A percentile compares a stretch with the other conserved stretches of the same genome.
Evolutionary conservation across 345 rosid genomes (phyloP).

Genomic region (Moricandia moricandioides): DNA sequence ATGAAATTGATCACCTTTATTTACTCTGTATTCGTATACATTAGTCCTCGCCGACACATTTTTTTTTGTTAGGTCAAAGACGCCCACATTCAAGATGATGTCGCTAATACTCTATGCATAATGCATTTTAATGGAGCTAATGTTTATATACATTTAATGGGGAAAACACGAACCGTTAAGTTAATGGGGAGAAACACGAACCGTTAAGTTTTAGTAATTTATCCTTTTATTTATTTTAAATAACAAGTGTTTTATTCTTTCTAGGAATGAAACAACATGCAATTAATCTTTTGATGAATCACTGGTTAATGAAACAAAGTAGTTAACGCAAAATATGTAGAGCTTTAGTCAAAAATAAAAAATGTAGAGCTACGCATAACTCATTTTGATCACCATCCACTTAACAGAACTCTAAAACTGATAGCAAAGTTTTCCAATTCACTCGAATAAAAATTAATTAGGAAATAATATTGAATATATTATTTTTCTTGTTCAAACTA

Average conservation of each 20-base stretch:
- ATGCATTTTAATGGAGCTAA: not conserved
- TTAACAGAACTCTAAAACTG: not conserved
- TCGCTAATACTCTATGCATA: not conserved
- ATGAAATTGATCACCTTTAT: slow-evolving; percentile 1
- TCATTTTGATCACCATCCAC: not conserved
- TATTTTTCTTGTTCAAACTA: not conserved
- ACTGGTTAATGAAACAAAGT: not conserved
- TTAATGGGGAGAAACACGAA: not conserved
- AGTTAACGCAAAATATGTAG: not conserved
- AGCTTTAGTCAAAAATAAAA: too few relatives aligned
- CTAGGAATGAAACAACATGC: not conserved
- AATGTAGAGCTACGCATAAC: not conserved
- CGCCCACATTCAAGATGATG: slow-evolving; percentile 8
- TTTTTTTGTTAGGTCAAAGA: slow-evolving; percentile 15
- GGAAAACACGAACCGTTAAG: not conserved
- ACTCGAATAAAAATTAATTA: not conserved
- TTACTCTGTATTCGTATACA: not conserved
- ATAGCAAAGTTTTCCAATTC: not conserved
- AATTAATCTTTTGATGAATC: not conserved
- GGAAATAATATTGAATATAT: not conserved
- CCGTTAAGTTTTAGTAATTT: not conserved
- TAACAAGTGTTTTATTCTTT: not conserved
- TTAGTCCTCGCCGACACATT: slow-evolving; percentile 14
- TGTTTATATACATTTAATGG: not conserved
- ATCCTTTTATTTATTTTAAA: not conserved